A percentile compares a stretch with the other conserved stretches of the same genome.
These are phyloP conservation scores for Parastagonospora nodorum DNA, from an alignment of 2,329 filamentous ascomycete species.

Conservation along the genomic window DNA sequence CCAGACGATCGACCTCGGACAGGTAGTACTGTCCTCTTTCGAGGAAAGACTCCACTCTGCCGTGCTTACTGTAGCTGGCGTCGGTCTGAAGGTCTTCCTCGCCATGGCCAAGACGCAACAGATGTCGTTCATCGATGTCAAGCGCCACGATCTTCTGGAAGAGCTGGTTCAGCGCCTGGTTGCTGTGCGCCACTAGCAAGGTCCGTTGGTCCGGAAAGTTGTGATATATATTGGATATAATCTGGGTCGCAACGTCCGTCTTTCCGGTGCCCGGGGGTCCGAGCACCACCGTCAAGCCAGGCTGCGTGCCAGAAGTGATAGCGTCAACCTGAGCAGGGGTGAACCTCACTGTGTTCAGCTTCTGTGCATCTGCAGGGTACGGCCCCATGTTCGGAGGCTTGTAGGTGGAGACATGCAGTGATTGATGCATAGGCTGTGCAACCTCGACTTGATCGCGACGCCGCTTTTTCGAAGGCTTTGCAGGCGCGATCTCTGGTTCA, in stretches of 20 bases:
- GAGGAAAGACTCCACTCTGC: constrained; percentile 91
- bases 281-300: constrained; percentile 90
- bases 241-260: constrained; percentile 98
- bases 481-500: constrained; percentile 52
- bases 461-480: constrained; percentile 78
- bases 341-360: constrained; percentile 82
- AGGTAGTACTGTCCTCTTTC: constrained; percentile 82
- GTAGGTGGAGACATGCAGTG: constrained; percentile 85
- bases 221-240: constrained; percentile 98
- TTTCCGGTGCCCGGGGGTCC: constrained; percentile 97
- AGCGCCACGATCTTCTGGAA: constrained; percentile 98
- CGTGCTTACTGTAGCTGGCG: constrained; percentile 89
- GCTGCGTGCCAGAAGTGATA: constrained; percentile 90
- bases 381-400: constrained; percentile 86
- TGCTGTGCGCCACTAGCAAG: constrained; percentile 91
- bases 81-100: constrained; percentile 92
- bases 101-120: constrained; percentile 89
- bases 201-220: constrained; percentile 95
- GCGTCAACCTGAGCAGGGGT: constrained; percentile 91
- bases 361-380: constrained; percentile 83
- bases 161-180: constrained; percentile 94
- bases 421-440: constrained; percentile 60
- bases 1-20: constrained; percentile 82
- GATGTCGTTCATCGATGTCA: constrained; percentile 93
- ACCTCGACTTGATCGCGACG: constrained; percentile 75